Base-by-base conservation (phyloP, 73 alveolate genomes). In the Paramecium tetraurelia region DNA sequence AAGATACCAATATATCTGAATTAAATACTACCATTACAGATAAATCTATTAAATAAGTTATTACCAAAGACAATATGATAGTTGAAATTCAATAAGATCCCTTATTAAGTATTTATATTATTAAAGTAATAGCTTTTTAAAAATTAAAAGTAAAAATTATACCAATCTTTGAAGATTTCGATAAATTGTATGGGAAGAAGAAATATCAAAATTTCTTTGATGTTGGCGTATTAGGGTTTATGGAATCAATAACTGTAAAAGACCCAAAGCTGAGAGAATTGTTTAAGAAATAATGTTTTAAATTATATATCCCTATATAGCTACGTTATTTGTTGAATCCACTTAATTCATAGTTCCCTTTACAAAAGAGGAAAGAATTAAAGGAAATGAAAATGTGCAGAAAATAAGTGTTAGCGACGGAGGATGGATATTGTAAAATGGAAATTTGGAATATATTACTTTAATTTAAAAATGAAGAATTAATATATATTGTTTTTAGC, bases 141-240 rank as follows among this genome's bases (percentile, higher is more conserved):
- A 41, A 80, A 14, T 48, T 44, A 6, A 80, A 80, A 41, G 24
- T 44, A 46, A 80, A 21, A 44, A 41, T 80, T n/a, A 80, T 80
- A 14, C 90, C 76, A 44, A 80, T 80, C 16, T 80, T 80, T 80
- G 90, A 76, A 43, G 89, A 80, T 4, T 44, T 43, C 43, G 90
- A 44, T 43, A 44, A 80, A 80, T 46, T 80, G 16, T 80, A 9
- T 80, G 70, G 16, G 7, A 44, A 80, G 7, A 80, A 80, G 46
- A 80, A 44, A 41, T 80, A 38, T 80, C 46, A 40, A 24, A 40
- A 80, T 44, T 43, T 80, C 14, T 80, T 80, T 48, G 76, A 80
- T n/a, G 16, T 48, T 14, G 70, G 90, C 0, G 43, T 80, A 21
- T 20, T 80, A 21, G 90, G 90, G 18, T 80, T 44, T 80, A 80